Evolutionary conservation across 129 eudicot genomes (phyloP), one percentile per base, ranked within the genome.

Genomic region (Chrysanthemum seticuspe): DNA sequence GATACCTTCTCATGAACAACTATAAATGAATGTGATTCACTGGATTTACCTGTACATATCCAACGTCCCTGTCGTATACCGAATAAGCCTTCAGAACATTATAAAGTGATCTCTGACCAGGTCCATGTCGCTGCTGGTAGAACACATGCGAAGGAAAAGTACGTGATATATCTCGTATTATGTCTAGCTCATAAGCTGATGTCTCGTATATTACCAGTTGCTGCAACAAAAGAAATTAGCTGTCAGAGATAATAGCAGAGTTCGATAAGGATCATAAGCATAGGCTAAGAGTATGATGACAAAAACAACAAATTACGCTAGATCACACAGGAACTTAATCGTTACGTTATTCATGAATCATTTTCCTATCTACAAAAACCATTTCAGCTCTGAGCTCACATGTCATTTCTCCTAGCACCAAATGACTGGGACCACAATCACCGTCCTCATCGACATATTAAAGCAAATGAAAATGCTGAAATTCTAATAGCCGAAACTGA

Each of bases 31-130:
- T 50, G 72, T 47, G 52, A n/a, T 52, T 44, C 51, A 57, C 50
- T 36, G 10, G 25, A 74, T 63, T 72, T 50, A 95, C 99, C 97
- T 95, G 99, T 56, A 95, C 99, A 83, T 95, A 95, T 86, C 99
- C 99, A 85, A 95, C 97, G 70, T 88, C 95, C 77, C 99, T 83
- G 79, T 95, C 97, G 40, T 72, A 95, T 11, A 95, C 99, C 55
- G 99, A 90, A 75, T 95, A 95, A 15, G 99, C 99, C 79, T 95
- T 95, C 71, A 91, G 77, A 71, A 95, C 94, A 82, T 95, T 91
- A 86, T 95, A 95, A 55, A 95, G 97, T 36, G 99, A 95, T 80
- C 99, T 88, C 79, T 95, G 99, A 70, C 99, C 97, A 78, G 97
- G 99, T 34, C 99, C 99, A 82, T 90, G 99, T 70, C 99, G 86